Percentiles rank a stretch among this genome's conserved stretches.
These are phyloP conservation scores for Aspergillus saccharolyticus DNA, from an alignment of 495 filamentous ascomycete species.

Conservation along the genomic window DNA sequence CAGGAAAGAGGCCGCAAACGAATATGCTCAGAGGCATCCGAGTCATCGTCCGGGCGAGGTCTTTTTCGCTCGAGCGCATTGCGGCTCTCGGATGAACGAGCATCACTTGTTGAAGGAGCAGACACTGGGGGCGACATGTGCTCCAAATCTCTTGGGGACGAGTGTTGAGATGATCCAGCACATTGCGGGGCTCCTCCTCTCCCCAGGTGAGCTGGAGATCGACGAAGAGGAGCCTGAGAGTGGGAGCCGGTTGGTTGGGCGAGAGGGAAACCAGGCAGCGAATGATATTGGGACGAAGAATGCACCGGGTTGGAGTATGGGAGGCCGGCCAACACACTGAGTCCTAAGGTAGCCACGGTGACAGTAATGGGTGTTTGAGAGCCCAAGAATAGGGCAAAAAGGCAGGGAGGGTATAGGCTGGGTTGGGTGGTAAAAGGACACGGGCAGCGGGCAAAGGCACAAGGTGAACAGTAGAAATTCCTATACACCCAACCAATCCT, in stretches of 20 bases:
- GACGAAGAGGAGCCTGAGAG: slow-evolving; percentile 35
- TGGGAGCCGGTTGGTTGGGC: slow-evolving; percentile 27
- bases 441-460: background rate
- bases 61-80: slow-evolving; percentile 27
- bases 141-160: slow-evolving; percentile 29
- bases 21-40: slow-evolving; percentile 25
- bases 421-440: background rate
- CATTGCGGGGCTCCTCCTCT: slow-evolving; percentile 45
- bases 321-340: slow-evolving; percentile 34
- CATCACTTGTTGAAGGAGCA: slow-evolving; percentile 28
- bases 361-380: slow-evolving; percentile 9
- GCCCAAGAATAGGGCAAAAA: background rate
- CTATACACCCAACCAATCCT: background rate
- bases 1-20: slow-evolving; percentile 34
- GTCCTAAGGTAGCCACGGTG: slow-evolving; percentile 43
- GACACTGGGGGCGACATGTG: slow-evolving; percentile 46
- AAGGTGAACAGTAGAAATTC: background rate
- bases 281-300: slow-evolving; percentile 33
- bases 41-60: slow-evolving; percentile 19
- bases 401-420: background rate
- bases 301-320: slow-evolving; percentile 31
- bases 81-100: slow-evolving; percentile 21
- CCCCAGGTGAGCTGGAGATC: slow-evolving; percentile 32
- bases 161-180: slow-evolving; percentile 28
- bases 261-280: slow-evolving; percentile 24